These are phyloP conservation scores for Thyridium curvatum DNA, from an alignment of 2,329 filamentous ascomycete species.

Conservation along the genomic window DNA sequence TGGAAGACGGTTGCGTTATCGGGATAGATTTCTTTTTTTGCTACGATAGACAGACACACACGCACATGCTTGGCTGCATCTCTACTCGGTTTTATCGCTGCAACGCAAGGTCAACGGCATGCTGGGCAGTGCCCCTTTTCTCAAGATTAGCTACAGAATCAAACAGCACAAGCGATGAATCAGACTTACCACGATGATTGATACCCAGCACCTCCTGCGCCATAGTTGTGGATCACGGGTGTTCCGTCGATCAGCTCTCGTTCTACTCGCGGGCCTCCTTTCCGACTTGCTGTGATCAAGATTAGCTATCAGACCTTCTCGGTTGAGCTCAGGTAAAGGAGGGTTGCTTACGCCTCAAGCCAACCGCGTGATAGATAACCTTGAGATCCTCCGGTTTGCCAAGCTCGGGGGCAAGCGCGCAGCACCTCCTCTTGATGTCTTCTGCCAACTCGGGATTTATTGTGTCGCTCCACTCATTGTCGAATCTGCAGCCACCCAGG, in stretches of 20 bases:
- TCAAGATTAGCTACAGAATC: no score
- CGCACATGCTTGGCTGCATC: no score
- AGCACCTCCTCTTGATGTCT: slow-evolving; percentile 24
- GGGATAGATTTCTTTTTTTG: no score
- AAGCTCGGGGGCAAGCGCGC: slow-evolving; percentile 23
- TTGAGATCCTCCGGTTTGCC: slow-evolving; percentile 24
- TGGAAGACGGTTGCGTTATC: no score
- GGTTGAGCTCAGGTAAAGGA: no score
- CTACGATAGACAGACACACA: no score
- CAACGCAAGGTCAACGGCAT: no score
- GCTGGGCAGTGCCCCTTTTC: no score
- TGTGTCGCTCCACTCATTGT: slow-evolving; percentile 22
- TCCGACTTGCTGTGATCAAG: slow-evolving; percentile 7
- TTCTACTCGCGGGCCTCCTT: slow-evolving; percentile 22
- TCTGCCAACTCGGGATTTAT: slow-evolving; percentile 20
- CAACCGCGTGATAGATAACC: slow-evolving; percentile 23
- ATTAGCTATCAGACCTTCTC: no score
- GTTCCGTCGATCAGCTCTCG: slow-evolving; percentile 13
- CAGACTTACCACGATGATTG: slow-evolving; percentile 14
- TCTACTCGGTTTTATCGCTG: no score
- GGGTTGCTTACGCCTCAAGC: slow-evolving; percentile 16
- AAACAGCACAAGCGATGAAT: no score
- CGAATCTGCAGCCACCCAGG: slow-evolving; percentile 23
- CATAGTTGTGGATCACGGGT: slow-evolving; percentile 19
- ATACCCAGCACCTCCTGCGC: slow-evolving; percentile 19